phyloP scores from a whole-genome alignment of 73 alveolate species.

The Tetrahymena thermophila region DNA sequence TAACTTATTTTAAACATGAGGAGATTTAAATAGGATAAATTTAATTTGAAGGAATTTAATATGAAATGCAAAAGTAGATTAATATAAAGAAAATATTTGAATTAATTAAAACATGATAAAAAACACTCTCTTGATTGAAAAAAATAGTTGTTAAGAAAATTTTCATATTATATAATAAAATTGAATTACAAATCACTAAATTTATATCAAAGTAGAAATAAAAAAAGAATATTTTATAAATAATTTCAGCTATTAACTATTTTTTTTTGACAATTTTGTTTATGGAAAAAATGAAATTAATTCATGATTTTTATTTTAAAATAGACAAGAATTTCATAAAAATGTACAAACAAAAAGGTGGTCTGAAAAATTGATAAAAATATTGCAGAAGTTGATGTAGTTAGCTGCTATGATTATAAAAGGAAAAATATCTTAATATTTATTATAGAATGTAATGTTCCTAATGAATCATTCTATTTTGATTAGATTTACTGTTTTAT shows the following conservation, averaged over 20 bases:
- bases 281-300: not conserved
- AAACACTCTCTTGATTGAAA: not conserved
- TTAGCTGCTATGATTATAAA: not conserved
- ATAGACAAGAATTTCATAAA: not conserved
- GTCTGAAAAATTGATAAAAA: not conserved
- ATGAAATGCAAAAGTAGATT: not conserved
- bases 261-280: too few species aligned
- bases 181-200: too few species aligned
- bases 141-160: not conserved
- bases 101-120: not conserved
- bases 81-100: not conserved
- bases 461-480: not conserved
- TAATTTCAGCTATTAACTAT: too few species aligned
- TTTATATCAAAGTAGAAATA: too few species aligned
- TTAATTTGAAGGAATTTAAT: not conserved
- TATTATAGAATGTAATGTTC: not conserved
- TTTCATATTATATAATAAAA: too few species aligned
- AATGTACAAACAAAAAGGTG: not conserved
- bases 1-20: not conserved
- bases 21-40: too few species aligned
- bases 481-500: not conserved
- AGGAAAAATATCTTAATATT: too few species aligned
- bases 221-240: too few species aligned
- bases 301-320: too few species aligned
- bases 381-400: not conserved